Base-by-base conservation (phyloP, 23 red algal genomes). In the Chondrus crispus region DNA sequence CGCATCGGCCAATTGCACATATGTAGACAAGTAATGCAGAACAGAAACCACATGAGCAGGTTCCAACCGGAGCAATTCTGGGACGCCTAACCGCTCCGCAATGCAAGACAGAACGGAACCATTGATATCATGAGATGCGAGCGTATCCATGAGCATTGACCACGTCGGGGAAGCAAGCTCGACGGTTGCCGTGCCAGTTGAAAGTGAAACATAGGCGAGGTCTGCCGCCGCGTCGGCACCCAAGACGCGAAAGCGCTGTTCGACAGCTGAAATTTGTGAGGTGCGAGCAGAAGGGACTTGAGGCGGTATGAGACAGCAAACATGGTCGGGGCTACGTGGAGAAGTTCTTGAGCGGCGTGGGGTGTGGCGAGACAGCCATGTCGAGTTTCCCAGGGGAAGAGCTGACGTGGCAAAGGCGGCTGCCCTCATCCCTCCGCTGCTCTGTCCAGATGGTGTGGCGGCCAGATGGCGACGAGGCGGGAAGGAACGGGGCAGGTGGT, bases 101-200 rank as follows among this genome's bases (percentile, higher is more conserved):
- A 92, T 51, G 9, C 89, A 77, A 46, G 89, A 92, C 39, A 92
- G 39, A 3, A 51, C 22, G 13, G 45, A 1, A 43, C 62, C 77
- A 77, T 26, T 51, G 26, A 84, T 74, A 33, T 43, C 62, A 41
- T 50, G 19, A 3, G 47, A 39, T 33, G 43, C 48, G 29, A 92
- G 66, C 72, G 75, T 47, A 14, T 45, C 41, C 9, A 92, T 37
- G 7, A 74, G 38, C 5, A 6, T n/a, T 18, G 30, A 3, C 89
- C 89, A 92, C 4, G 42, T 73, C 4, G 49, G 26, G 24, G 53
- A 22, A 6, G 60, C 26, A 66, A 20, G 18, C 38, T 45, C 29
- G 12, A 38, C 24, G 24, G 14, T 6, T 24, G 71, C 26, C 9
- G 71, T 22, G 12, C 29, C 1, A 1, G 71, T 45, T 47, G 71